Conservation (phyloP, 2,329 filamentous ascomycete species). For the Colletotrichum liriopes region DNA sequence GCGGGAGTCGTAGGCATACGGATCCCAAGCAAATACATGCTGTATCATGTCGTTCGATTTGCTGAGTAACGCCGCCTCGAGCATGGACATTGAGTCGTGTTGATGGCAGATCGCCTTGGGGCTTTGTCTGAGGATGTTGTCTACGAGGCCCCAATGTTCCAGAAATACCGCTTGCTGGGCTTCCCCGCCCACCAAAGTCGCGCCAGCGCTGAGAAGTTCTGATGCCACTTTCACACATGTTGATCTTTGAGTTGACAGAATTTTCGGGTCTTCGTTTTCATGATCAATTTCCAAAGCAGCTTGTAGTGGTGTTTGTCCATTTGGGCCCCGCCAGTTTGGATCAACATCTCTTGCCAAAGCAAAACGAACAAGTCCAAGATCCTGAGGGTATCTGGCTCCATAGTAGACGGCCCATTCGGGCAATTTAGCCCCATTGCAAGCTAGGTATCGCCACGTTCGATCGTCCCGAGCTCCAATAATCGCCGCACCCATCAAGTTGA, state of each 20-base stretch:
- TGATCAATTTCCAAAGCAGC: too few species aligned
- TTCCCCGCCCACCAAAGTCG: background rate
- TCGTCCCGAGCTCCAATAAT: too few species aligned
- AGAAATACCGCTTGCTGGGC: background rate
- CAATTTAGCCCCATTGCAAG: background rate
- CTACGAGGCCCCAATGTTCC: background rate
- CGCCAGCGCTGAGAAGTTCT: slow-evolving; percentile 10
- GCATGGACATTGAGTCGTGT: background rate
- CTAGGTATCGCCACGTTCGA: background rate
- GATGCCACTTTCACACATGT: background rate
- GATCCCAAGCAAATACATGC: background rate
- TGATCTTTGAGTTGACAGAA: background rate
- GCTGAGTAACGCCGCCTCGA: background rate
- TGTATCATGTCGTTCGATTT: background rate
- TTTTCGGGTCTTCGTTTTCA: too few species aligned
- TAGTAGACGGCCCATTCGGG: slow-evolving; percentile 1
- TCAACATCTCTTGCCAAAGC: background rate
- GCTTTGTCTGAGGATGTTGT: background rate
- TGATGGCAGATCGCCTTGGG: too few species aligned
- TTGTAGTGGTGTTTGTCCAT: background rate
- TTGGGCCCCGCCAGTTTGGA: background rate
- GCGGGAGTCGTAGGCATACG: background rate
- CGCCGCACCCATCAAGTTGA: too few species aligned
- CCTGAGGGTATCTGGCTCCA: background rate
- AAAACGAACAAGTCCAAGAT: background rate